Evolutionary conservation across 1,284 basidiomycete species (phyloP), one percentile per base, ranked within the genome.

Genomic region (Dichomitus squalens): DNA sequence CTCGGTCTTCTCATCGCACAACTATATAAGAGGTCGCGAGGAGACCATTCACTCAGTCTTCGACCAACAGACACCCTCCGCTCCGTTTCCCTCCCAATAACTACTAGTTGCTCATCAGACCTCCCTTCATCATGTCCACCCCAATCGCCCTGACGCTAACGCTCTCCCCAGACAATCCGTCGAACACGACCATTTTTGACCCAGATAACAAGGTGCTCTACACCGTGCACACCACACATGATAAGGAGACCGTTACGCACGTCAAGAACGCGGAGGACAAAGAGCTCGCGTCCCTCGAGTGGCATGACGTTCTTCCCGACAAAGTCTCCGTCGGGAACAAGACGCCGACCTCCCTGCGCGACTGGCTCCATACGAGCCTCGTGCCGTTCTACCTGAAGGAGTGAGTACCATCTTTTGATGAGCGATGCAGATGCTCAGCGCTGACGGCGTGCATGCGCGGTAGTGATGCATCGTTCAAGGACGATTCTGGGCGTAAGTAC

Each of bases 321-420:
- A 43, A 49, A 48, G 49, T 66, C 4, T 60, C 57, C 2, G 43
- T 63, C 12, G 65, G 68, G 16, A 39, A 44, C 38, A 60, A 59
- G 29, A 59, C 59, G 29, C 58, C 64, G 4, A 55, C 64, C 11
- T 65, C 66, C 14, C 16, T 70, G 21, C 71, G 73, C 38, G 68
- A 69, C 11, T 80, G 79, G 79, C 65, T 80, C 57, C 76, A 73
- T 62, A 76, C 73, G 55, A 79, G 76, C 56, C 56, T 76, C n/a
- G 66, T 79, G 3, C 78, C 77, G 6, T 76, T 79, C 65, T 55
- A 58, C 33, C 18, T 59, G 16, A 75, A 74, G 36, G 68, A 75
- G 77, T 79, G 57, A 49, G 75, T 62, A 0, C 11, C 6, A 23
- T 14, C 12, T 3, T 2, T 27, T 41, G 12, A 16, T n/a, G 11